These are phyloP conservation scores for Epithemia pelagica DNA, from an alignment of 108 stramenopile genomes.

Conservation along the genomic window DNA sequence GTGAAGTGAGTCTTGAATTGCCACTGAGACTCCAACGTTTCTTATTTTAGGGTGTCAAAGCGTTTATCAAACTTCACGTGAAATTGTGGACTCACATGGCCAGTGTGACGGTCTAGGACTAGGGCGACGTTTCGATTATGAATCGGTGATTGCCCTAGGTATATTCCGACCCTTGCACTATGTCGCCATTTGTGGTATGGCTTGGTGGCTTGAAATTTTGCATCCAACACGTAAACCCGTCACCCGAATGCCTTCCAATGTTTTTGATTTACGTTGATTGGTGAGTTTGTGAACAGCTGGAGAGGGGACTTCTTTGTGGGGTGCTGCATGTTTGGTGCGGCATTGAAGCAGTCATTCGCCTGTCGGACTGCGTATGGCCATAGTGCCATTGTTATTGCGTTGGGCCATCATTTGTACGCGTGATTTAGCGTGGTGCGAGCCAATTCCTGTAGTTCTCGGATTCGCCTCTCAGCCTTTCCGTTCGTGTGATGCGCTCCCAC, in stretches of 20 bases:
- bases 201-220: background rate
- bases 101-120: slow-evolving; percentile 17
- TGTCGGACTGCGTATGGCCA: slow-evolving; percentile 35
- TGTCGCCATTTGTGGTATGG: slow-evolving; percentile 27
- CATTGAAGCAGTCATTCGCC: slow-evolving; percentile 20
- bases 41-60: slow-evolving; percentile 8
- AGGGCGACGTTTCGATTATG: slow-evolving; percentile 13
- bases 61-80: slow-evolving; percentile 18
- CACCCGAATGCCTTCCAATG: slow-evolving; percentile 29
- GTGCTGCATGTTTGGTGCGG: background rate
- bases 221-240: slow-evolving; percentile 2
- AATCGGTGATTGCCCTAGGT: slow-evolving; percentile 21
- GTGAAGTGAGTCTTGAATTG: background rate
- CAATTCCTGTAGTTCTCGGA: slow-evolving; percentile 26
- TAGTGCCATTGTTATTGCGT: slow-evolving; percentile 4
- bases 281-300: slow-evolving; percentile 13
- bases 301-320: slow-evolving; percentile 1
- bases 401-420: slow-evolving; percentile 32
- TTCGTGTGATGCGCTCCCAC: slow-evolving; percentile 30
- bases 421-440: slow-evolving; percentile 47
- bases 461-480: slow-evolving; percentile 22
- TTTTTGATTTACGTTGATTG: slow-evolving; percentile 1
- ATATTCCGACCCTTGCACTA: slow-evolving; percentile 15
- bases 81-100: slow-evolving; percentile 26
- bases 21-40: background rate